Conservation (phyloP, 2,329 filamentous ascomycete genomes). For the Beauveria scarabaeidicola region DNA sequence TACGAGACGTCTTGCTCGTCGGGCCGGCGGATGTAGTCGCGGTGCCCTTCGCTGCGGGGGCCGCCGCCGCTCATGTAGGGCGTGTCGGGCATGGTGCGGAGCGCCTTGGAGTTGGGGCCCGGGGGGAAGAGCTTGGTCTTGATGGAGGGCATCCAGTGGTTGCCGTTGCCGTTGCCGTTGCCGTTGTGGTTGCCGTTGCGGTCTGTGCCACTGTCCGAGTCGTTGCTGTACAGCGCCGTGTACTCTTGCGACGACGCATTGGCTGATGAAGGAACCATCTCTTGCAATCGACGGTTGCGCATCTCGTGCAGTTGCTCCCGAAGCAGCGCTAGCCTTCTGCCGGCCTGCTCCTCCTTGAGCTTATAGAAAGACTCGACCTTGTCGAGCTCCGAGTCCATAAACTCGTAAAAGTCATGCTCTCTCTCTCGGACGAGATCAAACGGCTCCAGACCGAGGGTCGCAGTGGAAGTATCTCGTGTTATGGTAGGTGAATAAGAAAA, state of each 20-base stretch:
- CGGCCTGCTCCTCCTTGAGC: constrained; percentile 78
- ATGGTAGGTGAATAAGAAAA: constrained; percentile 24
- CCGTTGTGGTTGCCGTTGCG: not conserved
- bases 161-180: not conserved
- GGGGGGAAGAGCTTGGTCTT: constrained; percentile 45
- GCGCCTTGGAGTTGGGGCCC: constrained; percentile 52
- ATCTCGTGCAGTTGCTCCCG: constrained; percentile 87
- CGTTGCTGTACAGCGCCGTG: constrained; percentile 29
- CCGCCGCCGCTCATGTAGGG: constrained; percentile 29
- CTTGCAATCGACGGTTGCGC: constrained; percentile 71
- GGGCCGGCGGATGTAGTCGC: constrained; percentile 45
- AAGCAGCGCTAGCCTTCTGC: constrained; percentile 58
- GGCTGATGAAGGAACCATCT: constrained; percentile 27
- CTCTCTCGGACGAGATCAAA: constrained; percentile 59
- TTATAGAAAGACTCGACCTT: constrained; percentile 91
- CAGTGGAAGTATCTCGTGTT: constrained; percentile 21
- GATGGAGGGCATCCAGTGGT: constrained; percentile 43
- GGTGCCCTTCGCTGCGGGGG: constrained; percentile 24
- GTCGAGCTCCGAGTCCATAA: constrained; percentile 73
- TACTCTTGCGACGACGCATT: not conserved
- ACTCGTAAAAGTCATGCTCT: constrained; percentile 79
- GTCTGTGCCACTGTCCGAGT: constrained; percentile 17
- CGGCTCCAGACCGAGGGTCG: constrained; percentile 29
- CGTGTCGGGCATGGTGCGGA: constrained; percentile 46
- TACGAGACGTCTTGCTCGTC: constrained; percentile 60